Conservation (phyloP, 306 rosid species). For the Quercus robur region DNA sequence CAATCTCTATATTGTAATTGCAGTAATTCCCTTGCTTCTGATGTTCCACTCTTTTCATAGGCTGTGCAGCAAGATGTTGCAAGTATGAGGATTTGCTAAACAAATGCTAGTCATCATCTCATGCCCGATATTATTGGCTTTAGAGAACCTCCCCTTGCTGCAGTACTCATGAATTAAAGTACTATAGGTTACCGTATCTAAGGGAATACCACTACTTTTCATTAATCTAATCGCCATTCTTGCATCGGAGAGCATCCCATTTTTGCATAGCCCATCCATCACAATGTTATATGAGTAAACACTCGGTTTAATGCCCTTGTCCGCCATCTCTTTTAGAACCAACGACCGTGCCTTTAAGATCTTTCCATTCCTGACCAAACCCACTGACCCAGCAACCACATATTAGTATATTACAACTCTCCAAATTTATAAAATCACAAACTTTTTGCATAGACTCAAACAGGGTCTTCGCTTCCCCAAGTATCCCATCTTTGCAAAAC, state of each 20-base stretch:
- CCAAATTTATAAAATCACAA: conserved; percentile 35
- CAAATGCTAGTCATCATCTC: conserved; percentile 66
- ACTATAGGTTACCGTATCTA: conserved; percentile 67
- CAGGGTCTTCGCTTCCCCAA: conserved; percentile 64
- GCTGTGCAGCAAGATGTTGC: conserved; percentile 81
- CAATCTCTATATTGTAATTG: conserved; percentile 74
- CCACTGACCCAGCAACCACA: conserved; percentile 71
- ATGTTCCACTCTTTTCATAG: conserved; percentile 79
- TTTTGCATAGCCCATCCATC: conserved; percentile 70
- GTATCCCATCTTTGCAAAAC: conserved; percentile 62
- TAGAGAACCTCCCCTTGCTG: conserved; percentile 58
- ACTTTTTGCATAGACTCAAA: conserved; percentile 58
- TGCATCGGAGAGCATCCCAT: conserved; percentile 73
- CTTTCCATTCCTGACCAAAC: conserved; percentile 57
- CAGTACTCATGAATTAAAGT: conserved; percentile 78
- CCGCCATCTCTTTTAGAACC: conserved; percentile 65
- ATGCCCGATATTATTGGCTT: conserved; percentile 65
- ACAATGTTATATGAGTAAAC: conserved; percentile 70
- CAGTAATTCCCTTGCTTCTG: conserved; percentile 78
- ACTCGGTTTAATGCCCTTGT: conserved; percentile 53
- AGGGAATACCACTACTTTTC: conserved; percentile 52
- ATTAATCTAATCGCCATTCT: conserved; percentile 50
- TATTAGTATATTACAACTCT: conserved; percentile 51
- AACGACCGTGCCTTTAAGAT: conserved; percentile 57
- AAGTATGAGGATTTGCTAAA: conserved; percentile 74